Conservation (phyloP, 805 yeast genomes). For the Candida ascalaphidarum region DNA sequence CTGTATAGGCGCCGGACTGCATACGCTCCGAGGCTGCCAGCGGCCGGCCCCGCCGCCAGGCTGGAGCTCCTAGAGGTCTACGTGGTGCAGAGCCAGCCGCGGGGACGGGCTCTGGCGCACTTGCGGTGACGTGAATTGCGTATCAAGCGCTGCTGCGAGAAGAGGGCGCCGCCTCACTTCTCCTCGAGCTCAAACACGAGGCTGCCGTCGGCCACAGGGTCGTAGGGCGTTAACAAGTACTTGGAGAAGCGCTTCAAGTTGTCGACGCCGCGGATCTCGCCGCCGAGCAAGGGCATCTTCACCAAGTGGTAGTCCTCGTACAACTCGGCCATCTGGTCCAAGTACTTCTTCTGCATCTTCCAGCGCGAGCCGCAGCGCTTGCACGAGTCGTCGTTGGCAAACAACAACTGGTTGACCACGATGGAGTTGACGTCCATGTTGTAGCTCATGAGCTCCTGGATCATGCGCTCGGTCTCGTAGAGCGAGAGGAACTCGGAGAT, state of each 20-base stretch:
- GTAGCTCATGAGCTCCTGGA: constrained; percentile 90
- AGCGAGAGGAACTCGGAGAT: constrained; percentile 93
- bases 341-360: constrained; percentile 92
- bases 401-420: constrained; percentile 87
- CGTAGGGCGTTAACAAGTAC: constrained; percentile 70
- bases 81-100: background rate
- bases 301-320: constrained; percentile 96
- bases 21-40: no score
- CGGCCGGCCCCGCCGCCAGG: no score
- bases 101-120: background rate
- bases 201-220: constrained; percentile 52
- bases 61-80: no score
- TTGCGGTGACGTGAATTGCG: background rate
- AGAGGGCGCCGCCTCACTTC: constrained; percentile 11
- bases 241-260: constrained; percentile 78
- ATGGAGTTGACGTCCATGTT: constrained; percentile 96
- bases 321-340: constrained; percentile 90
- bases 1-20: no score
- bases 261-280: constrained; percentile 89
- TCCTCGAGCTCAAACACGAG: constrained; percentile 50
- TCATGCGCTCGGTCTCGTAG: constrained; percentile 95
- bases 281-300: constrained; percentile 90
- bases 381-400: constrained; percentile 75
- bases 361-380: constrained; percentile 87
- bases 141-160: no score